phyloP scores from a whole-genome alignment of 345 rosid genomes.

The Eucalyptus lansdowneana region DNA sequence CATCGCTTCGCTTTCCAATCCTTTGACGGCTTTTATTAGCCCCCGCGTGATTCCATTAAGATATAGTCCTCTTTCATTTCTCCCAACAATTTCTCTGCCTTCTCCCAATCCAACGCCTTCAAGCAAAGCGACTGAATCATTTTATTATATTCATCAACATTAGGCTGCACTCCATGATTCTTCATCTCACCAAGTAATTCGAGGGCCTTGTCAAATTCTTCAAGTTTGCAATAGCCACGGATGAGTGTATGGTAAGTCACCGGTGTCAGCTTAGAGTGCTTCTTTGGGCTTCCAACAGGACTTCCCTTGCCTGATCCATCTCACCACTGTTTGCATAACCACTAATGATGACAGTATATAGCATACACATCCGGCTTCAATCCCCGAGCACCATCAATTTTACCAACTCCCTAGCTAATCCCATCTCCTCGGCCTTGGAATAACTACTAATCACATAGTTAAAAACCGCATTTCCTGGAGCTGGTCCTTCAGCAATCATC shows the following conservation, averaged over 20 bases:
- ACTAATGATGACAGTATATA: constrained; percentile 66
- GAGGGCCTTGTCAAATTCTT: constrained; percentile 62
- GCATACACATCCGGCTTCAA: constrained; percentile 72
- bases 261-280: constrained; percentile 49
- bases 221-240: constrained; percentile 72
- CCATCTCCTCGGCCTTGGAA: constrained; percentile 48
- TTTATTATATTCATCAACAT: constrained; percentile 64
- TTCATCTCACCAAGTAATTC: constrained; percentile 63
- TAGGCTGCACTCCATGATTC: constrained; percentile 44
- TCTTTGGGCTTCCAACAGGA: constrained; percentile 62
- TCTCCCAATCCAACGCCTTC: constrained; percentile 66
- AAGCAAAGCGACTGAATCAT: constrained; percentile 74
- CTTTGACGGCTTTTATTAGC: constrained; percentile 70
- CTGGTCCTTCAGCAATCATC: constrained; percentile 71
- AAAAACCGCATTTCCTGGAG: constrained; percentile 75
- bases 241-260: constrained; percentile 72
- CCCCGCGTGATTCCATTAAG: constrained; percentile 61
- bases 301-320: constrained; percentile 53
- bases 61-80: constrained; percentile 65
- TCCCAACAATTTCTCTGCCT: constrained; percentile 49
- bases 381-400: constrained; percentile 69
- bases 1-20: constrained; percentile 40
- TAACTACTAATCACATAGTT: constrained; percentile 43
- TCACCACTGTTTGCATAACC: constrained; percentile 64
- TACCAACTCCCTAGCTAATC: constrained; percentile 40